Percentiles rank a stretch among this genome's conserved stretches.
These are phyloP conservation scores for Hamigera avellanea DNA, from an alignment of 495 filamentous ascomycete species.

Conservation along the genomic window DNA sequence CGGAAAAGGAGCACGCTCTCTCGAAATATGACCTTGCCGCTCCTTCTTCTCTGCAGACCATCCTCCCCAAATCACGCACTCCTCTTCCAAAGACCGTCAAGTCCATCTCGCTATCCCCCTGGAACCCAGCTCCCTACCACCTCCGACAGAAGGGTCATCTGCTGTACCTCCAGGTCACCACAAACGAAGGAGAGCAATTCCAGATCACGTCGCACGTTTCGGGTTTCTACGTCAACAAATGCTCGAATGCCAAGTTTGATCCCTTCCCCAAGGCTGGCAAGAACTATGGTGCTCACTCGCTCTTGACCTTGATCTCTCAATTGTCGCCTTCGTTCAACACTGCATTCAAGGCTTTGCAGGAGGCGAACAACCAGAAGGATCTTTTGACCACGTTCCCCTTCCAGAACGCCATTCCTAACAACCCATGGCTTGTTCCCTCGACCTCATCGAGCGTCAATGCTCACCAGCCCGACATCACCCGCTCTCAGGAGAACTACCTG, in stretches of 20 bases:
- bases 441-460: constrained; percentile 47
- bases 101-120: constrained; percentile 74
- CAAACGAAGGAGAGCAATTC: constrained; percentile 83
- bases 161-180: constrained; percentile 78
- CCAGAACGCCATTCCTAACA: constrained; percentile 83
- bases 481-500: constrained; percentile 87
- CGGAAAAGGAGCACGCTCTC: constrained; percentile 45
- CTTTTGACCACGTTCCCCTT: constrained; percentile 88
- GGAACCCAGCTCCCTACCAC: constrained; percentile 92
- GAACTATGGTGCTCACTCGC: constrained; percentile 64
- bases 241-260: constrained; percentile 82
- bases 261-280: constrained; percentile 66
- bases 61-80: constrained; percentile 53
- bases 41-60: constrained; percentile 50
- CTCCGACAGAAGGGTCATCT: constrained; percentile 86
- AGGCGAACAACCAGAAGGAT: constrained; percentile 71
- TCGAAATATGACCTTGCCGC: constrained; percentile 66
- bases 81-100: constrained; percentile 80
- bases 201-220: constrained; percentile 89
- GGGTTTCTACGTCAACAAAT: constrained; percentile 95
- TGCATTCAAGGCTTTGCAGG: constrained; percentile 63
- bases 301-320: constrained; percentile 64
- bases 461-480: constrained; percentile 73
- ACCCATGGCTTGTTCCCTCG: constrained; percentile 79
- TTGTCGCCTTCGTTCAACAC: constrained; percentile 73